phyloP scores from a whole-genome alignment of 306 rosid genomes.

The Fagus sylvatica region DNA sequence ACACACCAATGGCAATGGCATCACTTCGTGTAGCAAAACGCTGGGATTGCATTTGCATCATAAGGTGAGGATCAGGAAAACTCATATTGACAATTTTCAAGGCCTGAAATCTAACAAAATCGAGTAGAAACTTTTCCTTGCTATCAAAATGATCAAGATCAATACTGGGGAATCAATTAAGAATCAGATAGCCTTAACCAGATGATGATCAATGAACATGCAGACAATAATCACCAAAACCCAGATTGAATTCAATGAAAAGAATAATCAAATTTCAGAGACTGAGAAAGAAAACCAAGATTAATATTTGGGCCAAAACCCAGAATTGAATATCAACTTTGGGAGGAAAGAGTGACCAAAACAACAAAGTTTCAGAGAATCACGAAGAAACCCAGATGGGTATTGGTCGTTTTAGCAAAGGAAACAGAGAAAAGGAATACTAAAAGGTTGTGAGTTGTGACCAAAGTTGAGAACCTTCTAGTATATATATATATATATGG shows the following conservation, averaged over 20 bases:
- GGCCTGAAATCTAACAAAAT: slow-evolving; percentile 12
- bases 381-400: not conserved
- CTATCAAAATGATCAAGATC: slow-evolving; percentile 23
- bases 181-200: too few relatives aligned
- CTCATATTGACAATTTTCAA: slow-evolving; percentile 38
- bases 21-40: slow-evolving; percentile 44
- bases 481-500: not conserved
- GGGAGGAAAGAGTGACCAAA: not conserved
- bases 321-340: not conserved
- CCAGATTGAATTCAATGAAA: slow-evolving; percentile 24
- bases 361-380: not conserved
- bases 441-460: not conserved
- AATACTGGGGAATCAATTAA: not conserved
- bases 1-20: slow-evolving; percentile 55
- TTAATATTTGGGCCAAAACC: not conserved
- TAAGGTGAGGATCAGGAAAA: slow-evolving; percentile 52
- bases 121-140: slow-evolving; percentile 7
- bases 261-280: slow-evolving; percentile 19
- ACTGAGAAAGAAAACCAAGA: slow-evolving; percentile 12
- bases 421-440: not conserved
- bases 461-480: slow-evolving; percentile 13
- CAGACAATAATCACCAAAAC: not conserved
- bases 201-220: too few relatives aligned
- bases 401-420: not conserved
- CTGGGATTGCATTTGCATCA: slow-evolving; percentile 43